Evolutionary conservation across 2,329 filamentous ascomycete genomes (phyloP).

Genomic region (Septoria petroselini): DNA sequence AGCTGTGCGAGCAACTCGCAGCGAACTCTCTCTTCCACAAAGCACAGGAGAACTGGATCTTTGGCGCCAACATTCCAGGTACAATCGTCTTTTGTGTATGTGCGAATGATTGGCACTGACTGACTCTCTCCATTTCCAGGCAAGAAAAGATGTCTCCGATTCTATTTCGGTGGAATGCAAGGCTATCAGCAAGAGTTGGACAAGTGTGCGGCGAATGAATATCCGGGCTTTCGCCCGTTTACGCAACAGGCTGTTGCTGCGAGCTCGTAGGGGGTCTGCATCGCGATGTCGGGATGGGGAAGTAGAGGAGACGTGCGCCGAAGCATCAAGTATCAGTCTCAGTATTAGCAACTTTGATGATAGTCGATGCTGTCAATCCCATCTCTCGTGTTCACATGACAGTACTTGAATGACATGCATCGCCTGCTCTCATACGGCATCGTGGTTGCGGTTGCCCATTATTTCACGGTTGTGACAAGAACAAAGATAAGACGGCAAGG

Average conservation of each 20-base stretch:
- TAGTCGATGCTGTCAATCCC: too few species aligned
- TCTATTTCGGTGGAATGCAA: conserved; percentile 31
- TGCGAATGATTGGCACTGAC: not conserved
- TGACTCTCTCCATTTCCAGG: conserved; percentile 22
- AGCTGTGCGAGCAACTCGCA: conserved; percentile 30
- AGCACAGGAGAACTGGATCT: conserved; percentile 35
- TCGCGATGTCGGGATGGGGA: not conserved
- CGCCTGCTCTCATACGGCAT: too few species aligned
- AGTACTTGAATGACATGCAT: too few species aligned
- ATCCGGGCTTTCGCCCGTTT: conserved; percentile 28
- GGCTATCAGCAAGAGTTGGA: conserved; percentile 25
- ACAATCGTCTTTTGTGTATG: not conserved
- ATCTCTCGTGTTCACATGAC: too few species aligned
- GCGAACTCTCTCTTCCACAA: conserved; percentile 32
- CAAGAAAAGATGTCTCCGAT: conserved; percentile 29
- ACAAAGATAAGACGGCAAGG: not conserved
- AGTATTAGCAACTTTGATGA: not conserved
- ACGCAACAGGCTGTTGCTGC: not conserved
- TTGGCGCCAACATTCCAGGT: conserved; percentile 29
- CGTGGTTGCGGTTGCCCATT: too few species aligned
- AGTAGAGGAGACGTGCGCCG: not conserved
- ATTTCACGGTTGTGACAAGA: too few species aligned
- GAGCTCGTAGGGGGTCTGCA: not conserved
- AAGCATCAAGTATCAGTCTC: not conserved
- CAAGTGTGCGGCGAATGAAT: conserved; percentile 21